phyloP scores from a whole-genome alignment of 345 rosid species.

The Ceriops decandra region DNA sequence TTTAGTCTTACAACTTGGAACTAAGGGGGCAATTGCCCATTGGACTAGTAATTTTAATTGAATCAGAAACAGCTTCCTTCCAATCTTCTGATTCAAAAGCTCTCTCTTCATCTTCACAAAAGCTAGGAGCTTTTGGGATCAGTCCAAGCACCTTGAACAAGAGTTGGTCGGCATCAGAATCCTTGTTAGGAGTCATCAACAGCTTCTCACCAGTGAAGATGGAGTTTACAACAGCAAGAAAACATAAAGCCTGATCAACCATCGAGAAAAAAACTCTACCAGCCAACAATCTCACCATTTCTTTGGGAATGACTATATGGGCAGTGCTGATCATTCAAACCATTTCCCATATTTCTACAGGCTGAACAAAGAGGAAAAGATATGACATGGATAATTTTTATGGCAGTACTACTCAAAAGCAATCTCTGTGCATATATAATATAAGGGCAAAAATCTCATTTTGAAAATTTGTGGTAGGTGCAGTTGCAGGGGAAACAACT shows the following conservation, averaged over 20 bases:
- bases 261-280: slow-evolving; percentile 90
- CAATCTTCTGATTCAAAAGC: slow-evolving; percentile 35
- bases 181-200: slow-evolving; percentile 90
- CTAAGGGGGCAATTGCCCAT: not conserved
- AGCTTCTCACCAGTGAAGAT: slow-evolving; percentile 97
- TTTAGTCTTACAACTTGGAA: not conserved
- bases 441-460: not conserved
- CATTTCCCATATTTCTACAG: slow-evolving; percentile 99
- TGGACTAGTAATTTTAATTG: slow-evolving; percentile 25
- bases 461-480: no score
- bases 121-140: slow-evolving; percentile 74
- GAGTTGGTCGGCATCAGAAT: slow-evolving; percentile 79
- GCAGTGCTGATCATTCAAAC: slow-evolving; percentile 90
- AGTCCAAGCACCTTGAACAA: slow-evolving; percentile 92
- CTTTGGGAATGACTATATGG: slow-evolving; percentile 90
- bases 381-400: not conserved
- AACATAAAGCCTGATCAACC: slow-evolving; percentile 91
- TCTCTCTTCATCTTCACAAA: slow-evolving; percentile 41
- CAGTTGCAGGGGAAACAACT: no score
- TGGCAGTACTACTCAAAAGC: not conserved
- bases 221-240: slow-evolving; percentile 96
- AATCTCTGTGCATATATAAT: not conserved
- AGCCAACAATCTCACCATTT: slow-evolving; percentile 93
- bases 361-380: slow-evolving; percentile 38
- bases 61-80: slow-evolving; percentile 49